phyloP scores from a whole-genome alignment of 2,329 filamentous ascomycete species.

The Fusarium globosum region DNA sequence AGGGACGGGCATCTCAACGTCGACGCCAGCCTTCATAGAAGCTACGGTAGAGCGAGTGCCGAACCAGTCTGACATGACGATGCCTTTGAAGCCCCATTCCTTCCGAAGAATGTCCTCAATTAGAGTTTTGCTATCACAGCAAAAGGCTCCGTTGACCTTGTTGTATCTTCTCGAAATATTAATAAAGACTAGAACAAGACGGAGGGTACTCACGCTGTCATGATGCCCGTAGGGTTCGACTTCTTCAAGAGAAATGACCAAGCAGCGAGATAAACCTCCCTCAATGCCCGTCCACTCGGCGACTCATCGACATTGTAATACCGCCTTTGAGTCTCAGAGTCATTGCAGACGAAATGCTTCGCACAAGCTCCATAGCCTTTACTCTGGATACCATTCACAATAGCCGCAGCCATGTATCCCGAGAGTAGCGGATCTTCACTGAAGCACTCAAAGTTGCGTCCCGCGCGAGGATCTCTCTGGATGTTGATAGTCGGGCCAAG shows the following conservation, averaged over 20 bases:
- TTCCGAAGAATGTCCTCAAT: slow-evolving; percentile 2
- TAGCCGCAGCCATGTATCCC: slow-evolving; percentile 23
- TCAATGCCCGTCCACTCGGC: not conserved
- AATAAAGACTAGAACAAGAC: not conserved
- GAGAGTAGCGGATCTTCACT: slow-evolving; percentile 34
- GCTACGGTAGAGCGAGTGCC: slow-evolving; percentile 20
- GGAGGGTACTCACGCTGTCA: slow-evolving; percentile 22
- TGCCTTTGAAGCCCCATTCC: slow-evolving; percentile 28
- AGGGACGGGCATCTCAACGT: slow-evolving; percentile 33
- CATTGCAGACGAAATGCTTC: slow-evolving; percentile 35
- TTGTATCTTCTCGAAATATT: slow-evolving; percentile 12
- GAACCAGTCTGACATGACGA: slow-evolving; percentile 38
- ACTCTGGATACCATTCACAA: slow-evolving; percentile 27
- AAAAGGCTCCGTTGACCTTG: slow-evolving; percentile 28
- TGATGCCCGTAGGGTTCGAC: slow-evolving; percentile 19
- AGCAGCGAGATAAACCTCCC: slow-evolving; percentile 34
- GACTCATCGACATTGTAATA: slow-evolving; percentile 30
- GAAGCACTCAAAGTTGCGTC: slow-evolving; percentile 35
- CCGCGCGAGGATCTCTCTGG: slow-evolving; percentile 21
- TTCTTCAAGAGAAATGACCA: slow-evolving; percentile 23
- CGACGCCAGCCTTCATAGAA: slow-evolving; percentile 16
- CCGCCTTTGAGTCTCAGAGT: slow-evolving; percentile 24
- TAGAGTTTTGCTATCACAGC: slow-evolving; percentile 1
- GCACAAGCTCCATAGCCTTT: slow-evolving; percentile 15
- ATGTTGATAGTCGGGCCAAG: slow-evolving; percentile 32